Percentiles rank a stretch among this genome's conserved stretches.
Evolutionary conservation across 179 eudicot genomes (phyloP).

Genomic region (Beta macrorhiza): DNA sequence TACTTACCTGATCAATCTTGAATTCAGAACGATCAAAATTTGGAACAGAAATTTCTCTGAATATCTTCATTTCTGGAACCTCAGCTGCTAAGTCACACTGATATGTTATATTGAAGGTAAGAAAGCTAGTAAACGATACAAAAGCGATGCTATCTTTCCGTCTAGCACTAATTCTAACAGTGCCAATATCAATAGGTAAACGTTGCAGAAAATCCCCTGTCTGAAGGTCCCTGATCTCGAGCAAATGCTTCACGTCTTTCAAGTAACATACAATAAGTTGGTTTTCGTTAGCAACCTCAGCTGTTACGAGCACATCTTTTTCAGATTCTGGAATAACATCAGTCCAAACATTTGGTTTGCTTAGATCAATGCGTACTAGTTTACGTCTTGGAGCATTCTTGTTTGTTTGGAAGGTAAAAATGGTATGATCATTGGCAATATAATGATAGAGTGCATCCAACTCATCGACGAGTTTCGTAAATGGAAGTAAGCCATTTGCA

Average conservation of each 20-base stretch:
- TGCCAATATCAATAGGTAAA: slow-evolving; percentile 75
- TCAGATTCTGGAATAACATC: slow-evolving; percentile 62
- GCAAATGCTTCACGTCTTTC: slow-evolving; percentile 71
- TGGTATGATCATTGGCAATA: slow-evolving; percentile 64
- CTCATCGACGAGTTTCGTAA: slow-evolving; percentile 61
- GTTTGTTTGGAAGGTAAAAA: slow-evolving; percentile 77
- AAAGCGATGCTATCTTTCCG: slow-evolving; percentile 56
- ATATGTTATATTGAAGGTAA: slow-evolving; percentile 69
- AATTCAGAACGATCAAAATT: slow-evolving; percentile 72
- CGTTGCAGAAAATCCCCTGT: slow-evolving; percentile 54
- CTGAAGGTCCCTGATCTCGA: slow-evolving; percentile 69
- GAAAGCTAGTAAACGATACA: slow-evolving; percentile 75
- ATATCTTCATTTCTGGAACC: slow-evolving; percentile 66
- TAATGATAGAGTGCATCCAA: slow-evolving; percentile 62
- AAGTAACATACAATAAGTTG: slow-evolving; percentile 65
- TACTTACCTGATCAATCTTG: slow-evolving; percentile 59
- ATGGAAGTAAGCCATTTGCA: slow-evolving; percentile 52
- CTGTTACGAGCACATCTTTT: slow-evolving; percentile 70
- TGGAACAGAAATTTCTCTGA: slow-evolving; percentile 73
- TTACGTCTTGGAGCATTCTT: slow-evolving; percentile 77
- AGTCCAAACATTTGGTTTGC: slow-evolving; percentile 53
- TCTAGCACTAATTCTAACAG: slow-evolving; percentile 59
- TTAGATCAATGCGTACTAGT: slow-evolving; percentile 65
- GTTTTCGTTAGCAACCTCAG: slow-evolving; percentile 54
- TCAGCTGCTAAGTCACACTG: slow-evolving; percentile 53